Base-by-base conservation (phyloP, 768 basidiomycete genomes). In the Auriculariales sp. region DNA sequence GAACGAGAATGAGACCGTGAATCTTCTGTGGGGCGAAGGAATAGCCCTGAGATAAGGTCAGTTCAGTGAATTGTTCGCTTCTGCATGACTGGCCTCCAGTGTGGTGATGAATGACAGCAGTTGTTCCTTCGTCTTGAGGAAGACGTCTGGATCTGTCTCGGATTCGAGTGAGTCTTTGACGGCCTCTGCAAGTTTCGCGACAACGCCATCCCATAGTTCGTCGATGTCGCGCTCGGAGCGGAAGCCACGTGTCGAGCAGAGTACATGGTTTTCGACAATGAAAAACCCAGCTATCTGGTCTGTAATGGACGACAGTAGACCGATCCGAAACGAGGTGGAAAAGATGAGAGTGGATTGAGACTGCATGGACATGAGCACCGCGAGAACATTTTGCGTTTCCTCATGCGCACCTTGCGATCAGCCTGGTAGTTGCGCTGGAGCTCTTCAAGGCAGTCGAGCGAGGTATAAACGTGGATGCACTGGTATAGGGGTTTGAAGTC, bases 221-320 rank as follows among this genome's bases (percentile, higher is more conserved):
- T 98, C 92, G 2, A 98, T 83, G 55, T 98, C 91, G 39, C 81
- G 74, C 55, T 83, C 75, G 14, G 85, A 88, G n/a, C 95, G 79
- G 67, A 99, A 99, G 29, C 74, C 78, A 15, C 81, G 81, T 9
- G 92, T 89, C 0, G 89, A 89, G 55, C 83, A 79, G 5, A 97
- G 74, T 0, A 99, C 92, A 59, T 94, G 83, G 1, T 78, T 81
- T 65, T 99, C 95, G 55, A 98, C 81, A 51, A 99, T 91, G 67
- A 98, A 99, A 66, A 95, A 99, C 0, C 95, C 95, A 31, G 91
- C 84, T 54, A 98, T 87, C 64, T 97, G 90, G 61, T 94, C 85
- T 24, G 88, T 83, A 19, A 98, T 69, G n/a, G 75, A 61, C 1
- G 82, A 71, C 3, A 98, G 74, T 3, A 82, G 74, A 2, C 71